A percentile compares a stretch with the other conserved stretches of the same genome.
These are phyloP conservation scores for Arthrobotrys musiformis DNA, from an alignment of 2,329 filamentous ascomycete species.

Conservation along the genomic window DNA sequence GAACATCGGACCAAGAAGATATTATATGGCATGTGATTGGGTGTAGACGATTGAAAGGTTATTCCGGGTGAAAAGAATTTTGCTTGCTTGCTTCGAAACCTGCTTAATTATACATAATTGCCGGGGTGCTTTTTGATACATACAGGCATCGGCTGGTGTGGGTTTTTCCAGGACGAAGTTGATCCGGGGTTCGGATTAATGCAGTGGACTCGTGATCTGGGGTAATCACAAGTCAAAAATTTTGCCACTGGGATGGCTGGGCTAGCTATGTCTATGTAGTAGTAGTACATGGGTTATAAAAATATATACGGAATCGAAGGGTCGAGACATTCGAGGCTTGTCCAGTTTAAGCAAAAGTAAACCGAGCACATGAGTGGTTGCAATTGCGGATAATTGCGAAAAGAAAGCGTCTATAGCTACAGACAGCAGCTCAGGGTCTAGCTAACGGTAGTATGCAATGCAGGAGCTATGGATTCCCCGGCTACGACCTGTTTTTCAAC, in stretches of 20 bases:
- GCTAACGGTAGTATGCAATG: conserved; percentile 17
- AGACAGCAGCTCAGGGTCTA: conserved; percentile 10
- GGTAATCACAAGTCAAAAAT: conserved; percentile 42
- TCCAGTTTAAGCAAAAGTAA: conserved; percentile 9
- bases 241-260: conserved; percentile 42
- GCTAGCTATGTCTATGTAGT: too few species aligned
- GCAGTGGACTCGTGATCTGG: conserved; percentile 49
- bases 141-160: conserved; percentile 15
- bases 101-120: conserved; percentile 35
- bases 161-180: conserved; percentile 22
- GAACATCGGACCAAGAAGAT: not conserved
- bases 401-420: conserved; percentile 15
- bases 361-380: conserved; percentile 4
- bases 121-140: conserved; percentile 13
- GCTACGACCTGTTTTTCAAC: conserved; percentile 8
- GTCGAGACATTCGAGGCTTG: conserved; percentile 14
- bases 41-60: conserved; percentile 25
- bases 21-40: conserved; percentile 35
- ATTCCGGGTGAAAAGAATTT: conserved; percentile 56
- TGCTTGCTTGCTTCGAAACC: conserved; percentile 49
- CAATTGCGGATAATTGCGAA: conserved; percentile 38
- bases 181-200: conserved; percentile 54
- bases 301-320: conserved; percentile 1
- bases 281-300: conserved; percentile 41
- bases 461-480: conserved; percentile 28